A percentile compares a stretch with the other conserved stretches of the same genome.
These are phyloP conservation scores for Cytospora piceae DNA, from an alignment of 2,329 filamentous ascomycete species.

Conservation along the genomic window DNA sequence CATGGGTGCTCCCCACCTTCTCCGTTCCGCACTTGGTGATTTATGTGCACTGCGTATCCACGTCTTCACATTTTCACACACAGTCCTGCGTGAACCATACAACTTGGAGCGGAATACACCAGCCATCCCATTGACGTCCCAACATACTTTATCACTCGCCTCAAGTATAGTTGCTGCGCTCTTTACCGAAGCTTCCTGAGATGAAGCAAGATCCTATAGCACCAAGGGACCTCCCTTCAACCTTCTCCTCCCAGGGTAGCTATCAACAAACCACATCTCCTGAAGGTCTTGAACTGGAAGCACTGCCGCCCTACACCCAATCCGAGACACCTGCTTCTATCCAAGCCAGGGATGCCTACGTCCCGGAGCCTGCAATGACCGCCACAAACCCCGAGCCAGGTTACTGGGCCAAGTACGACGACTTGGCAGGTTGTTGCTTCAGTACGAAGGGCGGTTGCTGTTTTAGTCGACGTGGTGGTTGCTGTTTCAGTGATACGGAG, in stretches of 20 bases:
- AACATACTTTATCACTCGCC: no score
- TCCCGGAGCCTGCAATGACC: neutral
- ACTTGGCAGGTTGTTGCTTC: conserved; percentile 5
- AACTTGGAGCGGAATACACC: no score
- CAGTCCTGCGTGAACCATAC: no score
- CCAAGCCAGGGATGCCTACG: neutral
- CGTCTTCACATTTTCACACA: no score
- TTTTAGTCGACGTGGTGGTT: conserved; percentile 24
- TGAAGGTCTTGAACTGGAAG: neutral
- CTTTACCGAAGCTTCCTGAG: neutral
- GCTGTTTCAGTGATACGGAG: conserved; percentile 24
- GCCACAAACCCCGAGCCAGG: neutral
- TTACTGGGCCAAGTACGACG: conserved; percentile 10
- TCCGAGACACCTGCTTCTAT: neutral
- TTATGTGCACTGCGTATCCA: no score
- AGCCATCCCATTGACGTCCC: no score
- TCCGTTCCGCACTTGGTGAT: no score
- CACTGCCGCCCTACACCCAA: conserved; percentile 25
- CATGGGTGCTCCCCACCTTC: no score
- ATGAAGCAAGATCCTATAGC: conserved; percentile 20
- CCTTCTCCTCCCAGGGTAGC: neutral
- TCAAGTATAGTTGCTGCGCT: no score
- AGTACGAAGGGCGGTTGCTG: conserved; percentile 25
- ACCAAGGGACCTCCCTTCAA: neutral
- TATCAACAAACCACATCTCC: conserved; percentile 8